Evolutionary conservation across 2,329 filamentous ascomycete genomes (phyloP).

Genomic region (Phyllosticta citrichinensis): DNA sequence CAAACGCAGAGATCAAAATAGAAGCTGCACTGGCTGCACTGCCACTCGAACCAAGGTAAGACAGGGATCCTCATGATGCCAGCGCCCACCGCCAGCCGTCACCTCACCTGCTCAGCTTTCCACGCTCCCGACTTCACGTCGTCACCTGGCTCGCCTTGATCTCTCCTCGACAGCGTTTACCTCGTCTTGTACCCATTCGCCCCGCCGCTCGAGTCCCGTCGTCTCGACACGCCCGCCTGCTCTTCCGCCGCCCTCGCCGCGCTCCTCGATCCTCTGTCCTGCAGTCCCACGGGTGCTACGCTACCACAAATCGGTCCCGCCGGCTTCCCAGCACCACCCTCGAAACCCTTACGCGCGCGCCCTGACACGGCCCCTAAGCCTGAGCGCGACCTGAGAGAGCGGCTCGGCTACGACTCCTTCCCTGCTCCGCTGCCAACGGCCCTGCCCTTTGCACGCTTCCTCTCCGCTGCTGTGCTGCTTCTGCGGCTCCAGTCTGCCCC

Average conservation of each 20-base stretch:
- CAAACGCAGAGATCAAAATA: too few relatives aligned
- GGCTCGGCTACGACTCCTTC: not conserved
- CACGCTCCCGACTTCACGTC: too few relatives aligned
- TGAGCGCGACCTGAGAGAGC: not conserved
- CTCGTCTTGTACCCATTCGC: not conserved
- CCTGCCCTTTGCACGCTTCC: not conserved
- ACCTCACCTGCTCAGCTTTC: not conserved
- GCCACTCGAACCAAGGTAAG: not conserved
- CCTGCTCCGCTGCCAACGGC: not conserved
- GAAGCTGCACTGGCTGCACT: not conserved
- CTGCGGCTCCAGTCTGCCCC: not conserved
- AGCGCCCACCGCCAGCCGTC: not conserved
- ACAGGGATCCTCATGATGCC: not conserved
- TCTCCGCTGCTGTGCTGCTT: not conserved
- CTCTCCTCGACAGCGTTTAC: not conserved
- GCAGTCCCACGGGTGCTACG: not conserved
- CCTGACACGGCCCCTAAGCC: not conserved
- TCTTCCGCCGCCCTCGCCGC: not conserved
- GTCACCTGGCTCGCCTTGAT: conserved; percentile 2
- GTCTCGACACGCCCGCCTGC: not conserved
- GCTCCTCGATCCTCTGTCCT: not conserved
- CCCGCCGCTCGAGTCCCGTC: not conserved
- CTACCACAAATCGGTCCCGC: not conserved
- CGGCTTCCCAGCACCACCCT: not conserved
- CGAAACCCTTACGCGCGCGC: not conserved